Conservation (phyloP, 228 moss, liverwort and hornwort genomes). For the Sphagnum magellanicum region DNA sequence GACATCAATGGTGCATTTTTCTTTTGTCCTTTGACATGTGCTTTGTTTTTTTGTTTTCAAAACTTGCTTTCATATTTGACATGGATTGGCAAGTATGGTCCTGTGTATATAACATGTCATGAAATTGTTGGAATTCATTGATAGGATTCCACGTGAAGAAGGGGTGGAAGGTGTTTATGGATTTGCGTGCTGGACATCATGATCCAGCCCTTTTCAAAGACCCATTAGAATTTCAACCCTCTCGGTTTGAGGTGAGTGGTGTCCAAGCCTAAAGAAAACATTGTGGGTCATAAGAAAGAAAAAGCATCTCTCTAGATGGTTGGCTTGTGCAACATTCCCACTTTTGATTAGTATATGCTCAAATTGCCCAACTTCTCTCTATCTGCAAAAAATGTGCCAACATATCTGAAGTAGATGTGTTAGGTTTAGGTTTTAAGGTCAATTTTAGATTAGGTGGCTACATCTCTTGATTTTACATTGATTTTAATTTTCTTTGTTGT, state of each 20-base stretch:
- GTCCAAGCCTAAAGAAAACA: background rate
- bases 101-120: background rate
- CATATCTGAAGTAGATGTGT: too few species aligned
- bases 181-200: background rate
- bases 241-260: background rate
- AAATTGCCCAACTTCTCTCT: too few species aligned
- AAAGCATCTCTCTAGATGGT: background rate
- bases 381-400: too few species aligned
- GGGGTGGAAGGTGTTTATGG: constrained; percentile 1
- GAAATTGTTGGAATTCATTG: background rate
- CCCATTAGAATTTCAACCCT: background rate
- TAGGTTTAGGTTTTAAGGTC: background rate
- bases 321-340: background rate
- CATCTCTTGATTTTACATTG: too few species aligned
- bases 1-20: background rate
- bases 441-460: too few species aligned
- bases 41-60: background rate
- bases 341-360: background rate
- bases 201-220: background rate
- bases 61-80: background rate
- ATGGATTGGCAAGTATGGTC: background rate
- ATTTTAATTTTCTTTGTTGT: background rate
- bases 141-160: background rate
- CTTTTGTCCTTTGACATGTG: background rate
- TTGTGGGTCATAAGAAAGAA: background rate